A percentile compares a stretch with the other conserved stretches of the same genome.
phyloP scores from a whole-genome alignment of 2,329 filamentous ascomycete species.

The Nemania sp. region DNA sequence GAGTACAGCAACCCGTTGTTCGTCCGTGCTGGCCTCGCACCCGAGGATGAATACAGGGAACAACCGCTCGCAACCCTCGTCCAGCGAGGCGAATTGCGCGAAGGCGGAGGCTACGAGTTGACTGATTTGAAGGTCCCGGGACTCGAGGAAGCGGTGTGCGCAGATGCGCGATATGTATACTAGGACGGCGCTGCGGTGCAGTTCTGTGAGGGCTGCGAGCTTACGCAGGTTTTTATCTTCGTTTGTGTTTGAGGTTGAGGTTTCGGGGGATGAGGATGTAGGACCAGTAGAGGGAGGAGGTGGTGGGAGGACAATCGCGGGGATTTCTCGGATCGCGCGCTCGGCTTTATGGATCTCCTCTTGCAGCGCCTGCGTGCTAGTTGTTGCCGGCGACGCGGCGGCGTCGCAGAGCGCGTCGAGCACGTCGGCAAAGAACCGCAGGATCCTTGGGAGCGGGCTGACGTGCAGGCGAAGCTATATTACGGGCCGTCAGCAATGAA shows the following conservation, averaged over 20 bases:
- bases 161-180: conserved; percentile 17
- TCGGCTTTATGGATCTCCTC: conserved; percentile 10
- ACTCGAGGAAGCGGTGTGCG: conserved; percentile 10
- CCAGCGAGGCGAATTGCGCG: conserved; percentile 7
- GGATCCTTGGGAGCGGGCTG: conserved; percentile 7
- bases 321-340: background rate
- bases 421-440: conserved; percentile 13
- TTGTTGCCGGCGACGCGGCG: background rate
- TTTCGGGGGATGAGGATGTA: too few species aligned
- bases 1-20: conserved; percentile 35
- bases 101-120: conserved; percentile 13
- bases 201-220: conserved; percentile 12
- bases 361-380: background rate
- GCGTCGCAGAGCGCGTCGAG: conserved; percentile 7
- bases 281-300: too few species aligned
- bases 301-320: background rate
- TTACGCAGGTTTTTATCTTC: too few species aligned
- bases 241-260: too few species aligned
- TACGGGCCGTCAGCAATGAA: background rate
- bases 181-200: conserved; percentile 17
- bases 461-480: conserved; percentile 14
- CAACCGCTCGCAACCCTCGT: conserved; percentile 36
- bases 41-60: conserved; percentile 43
- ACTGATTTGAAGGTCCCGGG: conserved; percentile 1
- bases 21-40: conserved; percentile 41